Base-by-base conservation (phyloP, 805 yeast species). In the Maudiozyma serrabonitensis region DNA sequence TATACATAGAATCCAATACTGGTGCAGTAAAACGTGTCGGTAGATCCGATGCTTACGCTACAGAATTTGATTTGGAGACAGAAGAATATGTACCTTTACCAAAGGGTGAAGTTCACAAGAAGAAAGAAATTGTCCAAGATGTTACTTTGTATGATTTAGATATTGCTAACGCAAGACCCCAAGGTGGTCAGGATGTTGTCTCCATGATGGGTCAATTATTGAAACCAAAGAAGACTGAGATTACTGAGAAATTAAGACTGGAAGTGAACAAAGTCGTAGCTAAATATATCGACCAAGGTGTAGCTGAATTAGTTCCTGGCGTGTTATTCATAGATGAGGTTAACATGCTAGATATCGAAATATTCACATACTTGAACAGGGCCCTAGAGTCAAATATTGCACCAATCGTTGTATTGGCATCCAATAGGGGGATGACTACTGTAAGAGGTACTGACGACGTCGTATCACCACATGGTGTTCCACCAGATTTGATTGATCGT, bases 81-180 rank as follows among this genome's bases (percentile, higher is more conserved):
- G 97, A 95, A 70, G 98, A 93, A 70, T 93, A 93, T 68, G 98
- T 93, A 21, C 96, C 99, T 41, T 76, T 95, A 60, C 99, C 99
- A 53, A 95, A 93, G 72, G 99, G 99, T 48, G 99, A 93, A 69
- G 95, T 93, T 43, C 99, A 93, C 73, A 90, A 91, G 67, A 89
- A 93, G 76, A 93, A 93, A 68, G 98, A 93, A 69, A 89, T 91
- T 59, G 95, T 93, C 19, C 99, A 93, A 72, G 97, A 93, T 58
- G 96, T 93, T 43, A 87, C 98, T 3, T 76, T 93, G 59, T 97
- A 93, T 67, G 99, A 93, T 67, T 76, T 93, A 64, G 99, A 93
- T 68, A 85, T 88, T 50, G 97, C 98, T 45, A 93, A 93, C 65
- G 90, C 98, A 2, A 80, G 93, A 61, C 99, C 98, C 21, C 84